Evolutionary conservation across 768 basidiomycete genomes (phyloP).

Genomic region (Phallus indusiatus): DNA sequence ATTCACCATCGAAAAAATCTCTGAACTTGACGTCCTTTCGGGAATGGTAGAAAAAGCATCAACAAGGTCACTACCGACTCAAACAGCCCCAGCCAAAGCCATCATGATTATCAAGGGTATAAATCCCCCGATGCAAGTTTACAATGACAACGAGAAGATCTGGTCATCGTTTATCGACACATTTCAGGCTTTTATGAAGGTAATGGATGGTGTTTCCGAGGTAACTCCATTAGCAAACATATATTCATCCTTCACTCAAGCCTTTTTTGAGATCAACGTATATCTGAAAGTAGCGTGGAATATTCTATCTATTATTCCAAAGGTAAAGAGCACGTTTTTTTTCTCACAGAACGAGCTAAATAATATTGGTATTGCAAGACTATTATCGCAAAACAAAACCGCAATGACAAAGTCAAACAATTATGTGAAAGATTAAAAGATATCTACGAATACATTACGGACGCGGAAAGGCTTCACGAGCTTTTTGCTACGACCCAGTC

Average conservation of each 20-base stretch:
- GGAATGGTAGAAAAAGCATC: not conserved
- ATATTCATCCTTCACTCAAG: not conserved
- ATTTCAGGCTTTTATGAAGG: not conserved
- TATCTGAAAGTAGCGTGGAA: not conserved
- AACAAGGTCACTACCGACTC: not conserved
- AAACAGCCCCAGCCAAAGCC: not conserved
- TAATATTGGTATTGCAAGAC: not conserved
- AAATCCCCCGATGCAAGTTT: not conserved
- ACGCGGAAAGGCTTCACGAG: not conserved
- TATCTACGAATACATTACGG: not conserved
- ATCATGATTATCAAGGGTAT: not conserved
- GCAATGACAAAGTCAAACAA: not conserved
- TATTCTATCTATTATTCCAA: not conserved
- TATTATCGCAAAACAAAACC: not conserved
- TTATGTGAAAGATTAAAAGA: not conserved
- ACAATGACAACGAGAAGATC: not conserved
- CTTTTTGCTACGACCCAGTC: not conserved
- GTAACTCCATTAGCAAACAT: not conserved
- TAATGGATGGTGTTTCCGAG: not conserved
- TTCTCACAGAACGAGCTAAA: not conserved
- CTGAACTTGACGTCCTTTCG: not conserved
- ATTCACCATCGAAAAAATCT: not conserved
- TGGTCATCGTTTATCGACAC: not conserved
- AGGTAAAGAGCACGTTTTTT: not conserved
- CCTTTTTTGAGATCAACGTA: not conserved